Evolutionary conservation across 2,329 filamentous ascomycete genomes (phyloP).

Genomic region (Talaromyces sp.): DNA sequence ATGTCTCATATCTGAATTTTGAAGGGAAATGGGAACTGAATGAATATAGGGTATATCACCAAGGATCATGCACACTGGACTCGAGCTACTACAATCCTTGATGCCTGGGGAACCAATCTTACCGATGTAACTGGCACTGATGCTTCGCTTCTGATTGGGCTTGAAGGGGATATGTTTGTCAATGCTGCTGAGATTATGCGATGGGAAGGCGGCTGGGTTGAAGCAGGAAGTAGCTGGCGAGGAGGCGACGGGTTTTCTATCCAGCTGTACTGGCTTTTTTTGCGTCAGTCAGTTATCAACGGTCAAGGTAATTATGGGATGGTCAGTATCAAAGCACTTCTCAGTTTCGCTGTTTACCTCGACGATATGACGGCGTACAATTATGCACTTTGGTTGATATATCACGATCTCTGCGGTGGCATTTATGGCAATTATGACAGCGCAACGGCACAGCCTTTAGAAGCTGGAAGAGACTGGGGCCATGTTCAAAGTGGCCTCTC

Average conservation of each 20-base stretch:
- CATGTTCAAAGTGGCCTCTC: conserved; percentile 36
- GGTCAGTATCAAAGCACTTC: conserved; percentile 43
- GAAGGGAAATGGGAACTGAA: too few relatives aligned
- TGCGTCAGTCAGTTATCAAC: conserved; percentile 40
- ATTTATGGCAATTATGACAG: conserved; percentile 31
- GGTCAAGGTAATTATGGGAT: conserved; percentile 51
- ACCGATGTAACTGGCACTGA: conserved; percentile 20
- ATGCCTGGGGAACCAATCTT: conserved; percentile 28
- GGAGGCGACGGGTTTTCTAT: conserved; percentile 43
- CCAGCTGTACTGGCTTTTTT: conserved; percentile 48
- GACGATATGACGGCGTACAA: conserved; percentile 47
- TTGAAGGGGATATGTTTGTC: conserved; percentile 45
- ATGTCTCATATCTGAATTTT: too few relatives aligned
- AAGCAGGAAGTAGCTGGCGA: conserved; percentile 36
- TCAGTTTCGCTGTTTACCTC: conserved; percentile 46
- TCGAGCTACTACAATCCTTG: conserved; percentile 38
- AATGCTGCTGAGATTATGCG: conserved; percentile 52
- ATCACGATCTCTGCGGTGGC: conserved; percentile 43
- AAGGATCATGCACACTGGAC: conserved; percentile 40
- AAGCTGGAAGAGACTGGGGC: conserved; percentile 44
- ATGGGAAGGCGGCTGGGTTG: conserved; percentile 47
- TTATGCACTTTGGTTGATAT: conserved; percentile 42
- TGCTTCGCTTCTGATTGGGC: conserved; percentile 40
- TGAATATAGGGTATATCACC: conserved; percentile 51
- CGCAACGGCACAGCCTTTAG: conserved; percentile 39